phyloP scores from a whole-genome alignment of 148 eudicot genomes.

The Arctostaphylos glauca region DNA sequence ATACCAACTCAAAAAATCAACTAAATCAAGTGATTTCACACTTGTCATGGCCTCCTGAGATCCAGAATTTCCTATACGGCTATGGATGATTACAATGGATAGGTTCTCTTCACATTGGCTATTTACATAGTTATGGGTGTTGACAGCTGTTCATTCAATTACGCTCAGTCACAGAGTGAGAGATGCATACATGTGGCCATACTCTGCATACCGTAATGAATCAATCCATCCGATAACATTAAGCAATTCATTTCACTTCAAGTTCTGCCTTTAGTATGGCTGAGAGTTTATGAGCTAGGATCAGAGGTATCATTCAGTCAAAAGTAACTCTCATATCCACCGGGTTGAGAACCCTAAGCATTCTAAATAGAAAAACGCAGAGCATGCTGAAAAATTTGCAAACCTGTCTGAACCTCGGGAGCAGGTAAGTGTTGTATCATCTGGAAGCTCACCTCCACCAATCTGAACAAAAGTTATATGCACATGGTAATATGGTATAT shows the following conservation, averaged over 20 bases:
- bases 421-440: conserved; percentile 86
- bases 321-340: too few species aligned
- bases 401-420: conserved; percentile 96
- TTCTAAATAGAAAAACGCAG: conserved; percentile 11
- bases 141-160: background rate
- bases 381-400: conserved; percentile 20
- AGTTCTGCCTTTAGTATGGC: background rate
- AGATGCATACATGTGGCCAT: background rate
- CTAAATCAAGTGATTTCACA: background rate
- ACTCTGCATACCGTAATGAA: background rate
- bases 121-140: background rate
- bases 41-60: background rate
- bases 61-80: background rate
- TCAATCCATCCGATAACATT: too few species aligned
- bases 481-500: conserved; percentile 18
- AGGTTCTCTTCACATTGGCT: background rate
- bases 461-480: conserved; percentile 51
- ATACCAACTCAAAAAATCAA: background rate
- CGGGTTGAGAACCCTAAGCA: too few species aligned
- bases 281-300: background rate
- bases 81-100: background rate
- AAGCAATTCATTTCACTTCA: background rate
- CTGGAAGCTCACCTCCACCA: conserved; percentile 91
- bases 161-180: background rate
- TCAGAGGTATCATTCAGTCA: background rate